Conservation (phyloP, 208 protist species). For the Crithidia expoeki region DNA sequence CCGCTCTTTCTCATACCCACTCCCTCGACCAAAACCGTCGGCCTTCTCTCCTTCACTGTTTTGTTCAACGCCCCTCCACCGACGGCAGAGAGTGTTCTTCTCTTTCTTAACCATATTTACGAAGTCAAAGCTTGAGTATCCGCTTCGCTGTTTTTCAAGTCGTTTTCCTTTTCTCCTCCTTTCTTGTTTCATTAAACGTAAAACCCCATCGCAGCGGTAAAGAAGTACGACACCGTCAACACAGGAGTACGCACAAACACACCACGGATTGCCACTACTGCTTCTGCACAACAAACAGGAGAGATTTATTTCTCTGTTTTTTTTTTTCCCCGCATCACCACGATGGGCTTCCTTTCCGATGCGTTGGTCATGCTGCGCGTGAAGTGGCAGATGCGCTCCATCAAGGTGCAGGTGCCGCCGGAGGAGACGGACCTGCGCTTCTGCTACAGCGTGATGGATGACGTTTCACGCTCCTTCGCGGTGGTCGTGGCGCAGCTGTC, state of each 20-base stretch:
- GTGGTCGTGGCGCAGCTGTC: conserved; percentile 94
- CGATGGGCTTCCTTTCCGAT: conserved; percentile 41
- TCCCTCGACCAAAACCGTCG: no score
- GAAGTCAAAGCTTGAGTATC: conserved; percentile 21
- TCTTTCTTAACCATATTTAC: conserved; percentile 12
- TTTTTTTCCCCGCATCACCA: not conserved
- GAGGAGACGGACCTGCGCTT: conserved; percentile 73
- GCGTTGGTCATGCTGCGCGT: conserved; percentile 56
- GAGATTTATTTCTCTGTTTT: no score
- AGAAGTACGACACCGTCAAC: not conserved
- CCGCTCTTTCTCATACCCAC: not conserved
- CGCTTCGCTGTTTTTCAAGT: no score
- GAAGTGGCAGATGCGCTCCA: conserved; percentile 57
- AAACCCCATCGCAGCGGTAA: not conserved
- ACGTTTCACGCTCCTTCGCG: conserved; percentile 93
- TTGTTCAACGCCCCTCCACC: conserved; percentile 1
- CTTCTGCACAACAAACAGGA: no score
- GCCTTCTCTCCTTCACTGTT: not conserved
- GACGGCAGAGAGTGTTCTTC: conserved; percentile 1
- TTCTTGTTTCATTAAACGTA: not conserved
- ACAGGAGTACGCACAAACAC: no score
- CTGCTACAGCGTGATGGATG: conserved; percentile 91
- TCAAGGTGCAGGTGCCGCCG: conserved; percentile 31
- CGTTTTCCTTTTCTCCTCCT: conserved; percentile 15
- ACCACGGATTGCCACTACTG: no score